Base-by-base conservation (phyloP, 176 grass and related monocot genomes). In the Cymbopogon citratus region DNA sequence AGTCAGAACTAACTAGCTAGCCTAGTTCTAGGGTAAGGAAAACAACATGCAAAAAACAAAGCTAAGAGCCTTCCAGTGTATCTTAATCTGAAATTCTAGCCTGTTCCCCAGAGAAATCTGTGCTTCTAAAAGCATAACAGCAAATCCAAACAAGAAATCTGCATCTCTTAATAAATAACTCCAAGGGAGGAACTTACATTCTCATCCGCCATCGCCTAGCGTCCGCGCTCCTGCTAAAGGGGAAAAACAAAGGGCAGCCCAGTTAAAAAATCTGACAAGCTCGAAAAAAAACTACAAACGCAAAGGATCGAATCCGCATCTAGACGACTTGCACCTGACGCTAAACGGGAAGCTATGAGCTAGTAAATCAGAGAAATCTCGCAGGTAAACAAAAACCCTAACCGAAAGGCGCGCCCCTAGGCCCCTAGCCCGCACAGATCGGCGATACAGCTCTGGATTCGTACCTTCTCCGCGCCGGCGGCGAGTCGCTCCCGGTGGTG, bases 181-280 rank as follows among this genome's bases (percentile, higher is more conserved):
- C 3, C 19, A 6, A 65, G 23, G 25, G 44, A 65, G 81, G 6
- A 31, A 77, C 82, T 59, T 39, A 84, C 82, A 56, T 76, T 84
- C n/a, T 84, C 82, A 6, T 84, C 82, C 73, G 61, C 73, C 82
- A 84, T 84, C 12, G 9, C 33, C 16, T 69, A 16, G 73, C 35
- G 48, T 77, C 73, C 78, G 25, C 48, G 8, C 78, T 69, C 65
- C 82, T 69, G 82, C 23, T 1, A 69, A 77, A 35, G 73, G 73
- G 46, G n/a, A 84, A 84, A 84, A 57, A 40, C 24, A 27, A 54
- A 19, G 12, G 31, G 62, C 43, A 66, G 9, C 43, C 70, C 7
- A 56, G 73, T 84, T 76, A 84, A 63, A 31, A 57, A 74, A 82
- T 24, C 54, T 25, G 38, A 34, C 12, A 60, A n/a, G 31, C 31